phyloP scores from a whole-genome alignment of 2,329 filamentous ascomycete species.

The Nemania sp. region DNA sequence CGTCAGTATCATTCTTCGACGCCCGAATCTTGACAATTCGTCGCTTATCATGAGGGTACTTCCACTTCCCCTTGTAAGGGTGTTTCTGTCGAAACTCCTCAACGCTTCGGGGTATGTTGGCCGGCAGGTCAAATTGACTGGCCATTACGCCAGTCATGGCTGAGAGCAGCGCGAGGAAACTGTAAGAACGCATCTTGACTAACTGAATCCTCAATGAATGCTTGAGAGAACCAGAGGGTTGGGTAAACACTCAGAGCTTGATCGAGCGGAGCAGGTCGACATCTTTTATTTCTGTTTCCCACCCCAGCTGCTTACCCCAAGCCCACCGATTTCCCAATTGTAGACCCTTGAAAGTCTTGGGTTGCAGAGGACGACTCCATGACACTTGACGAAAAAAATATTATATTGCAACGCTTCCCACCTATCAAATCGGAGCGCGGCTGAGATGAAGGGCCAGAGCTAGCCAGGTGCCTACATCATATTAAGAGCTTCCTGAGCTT shows the following conservation, averaged over 20 bases:
- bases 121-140: constrained; percentile 46
- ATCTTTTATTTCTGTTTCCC: constrained; percentile 21
- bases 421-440: constrained; percentile 23
- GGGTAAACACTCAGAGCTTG: not conserved
- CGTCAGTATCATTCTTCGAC: constrained; percentile 66
- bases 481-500: not conserved
- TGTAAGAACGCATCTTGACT: constrained; percentile 45
- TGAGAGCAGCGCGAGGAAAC: constrained; percentile 41
- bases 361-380: constrained; percentile 4
- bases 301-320: not conserved
- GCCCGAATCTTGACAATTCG: constrained; percentile 62
- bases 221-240: constrained; percentile 7
- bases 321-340: not conserved
- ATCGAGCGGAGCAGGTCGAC: not conserved
- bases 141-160: constrained; percentile 44
- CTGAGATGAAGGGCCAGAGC: not conserved
- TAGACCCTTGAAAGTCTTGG: constrained; percentile 7
- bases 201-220: constrained; percentile 6
- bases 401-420: constrained; percentile 24
- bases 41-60: constrained; percentile 40
- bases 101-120: constrained; percentile 52
- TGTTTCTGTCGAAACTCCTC: constrained; percentile 56
- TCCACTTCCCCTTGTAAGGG: constrained; percentile 50
- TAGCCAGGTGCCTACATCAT: constrained; percentile 25
- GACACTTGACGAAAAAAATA: constrained; percentile 3